Evolutionary conservation across 2,329 filamentous ascomycete genomes (phyloP), one percentile per base, ranked within the genome.

Genomic region (Colletotrichum abscissum): DNA sequence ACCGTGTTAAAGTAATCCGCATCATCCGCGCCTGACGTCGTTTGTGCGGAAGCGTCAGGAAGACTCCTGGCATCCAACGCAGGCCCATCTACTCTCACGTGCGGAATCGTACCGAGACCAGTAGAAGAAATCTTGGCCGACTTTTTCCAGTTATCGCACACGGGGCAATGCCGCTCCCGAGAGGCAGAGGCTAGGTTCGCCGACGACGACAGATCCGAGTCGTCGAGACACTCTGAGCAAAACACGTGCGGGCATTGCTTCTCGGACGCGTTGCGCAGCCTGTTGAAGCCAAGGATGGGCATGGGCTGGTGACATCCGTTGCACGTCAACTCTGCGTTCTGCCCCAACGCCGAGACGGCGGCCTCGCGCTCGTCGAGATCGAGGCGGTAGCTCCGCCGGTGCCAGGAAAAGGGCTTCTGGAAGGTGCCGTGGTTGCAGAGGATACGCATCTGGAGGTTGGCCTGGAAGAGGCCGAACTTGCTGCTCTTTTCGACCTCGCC

Each of bases 351-450:
- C 9, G 56, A 55, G 11, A 78, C 63, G 12, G 76, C 46, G 6
- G 78, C 79, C 57, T 82, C 79, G 66, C 77, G 76, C 52, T 83
- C 82, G n/a, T 86, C 80, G 4, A 69, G 70, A 38, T 62, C 80
- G 1, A 64, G 60, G 1, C 55, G 49, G 26, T 72, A 72, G 56
- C 56, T 64, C 4, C 79, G 79, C 30, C 78, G 80, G 55, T 78
- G 78, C 85, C 85, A 87, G 1, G 83, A 84, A 57, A 86, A 85
- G 0, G 76, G 79, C 46, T 85, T 81, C 72, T 87, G 86, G 74
- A 81, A 86, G 0, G 87, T 88, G 1, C 86, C 86, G 72, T 88
- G 86, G 67, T 88, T 88, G 76, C 86, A 88, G 1, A 88, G 73
- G 6, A 87, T 84, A 0, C 86, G 82, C 14, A 88, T 76, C 70